Base-by-base conservation (phyloP, 306 rosid genomes). In the Mimosa bimucronata region DNA sequence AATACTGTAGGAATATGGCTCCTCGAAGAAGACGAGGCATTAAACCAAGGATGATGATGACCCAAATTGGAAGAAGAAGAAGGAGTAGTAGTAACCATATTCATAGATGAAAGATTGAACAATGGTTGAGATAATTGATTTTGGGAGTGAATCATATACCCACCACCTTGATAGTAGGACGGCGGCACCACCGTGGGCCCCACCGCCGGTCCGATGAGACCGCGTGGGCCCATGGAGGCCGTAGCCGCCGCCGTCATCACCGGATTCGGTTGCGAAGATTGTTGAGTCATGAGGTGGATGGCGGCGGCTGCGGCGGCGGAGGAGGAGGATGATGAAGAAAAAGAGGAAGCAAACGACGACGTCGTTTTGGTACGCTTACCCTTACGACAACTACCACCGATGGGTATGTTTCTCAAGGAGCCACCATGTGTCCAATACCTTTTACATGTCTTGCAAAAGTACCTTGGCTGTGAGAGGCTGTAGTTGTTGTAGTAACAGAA, bases 371-470 rank as follows among this genome's bases (percentile, higher is more conserved):
- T 74, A 2, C 85, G 83, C 75, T 91, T 91, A 19, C 83, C 91
- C 73, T 84, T 91, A 5, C 90, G 80, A 44, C 79, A 77, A 34
- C 88, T 83, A 15, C 95, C 95, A 2, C 95, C 95, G 62, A 91
- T 84, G 4, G 93, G 92, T 12, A 91, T 84, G 66, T 91, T 89
- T 31, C 95, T 75, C 80, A 91, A 81, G 58, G 95, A 77, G 14
- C 92, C 95, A 1, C 95, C 95, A 1, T 86, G 89, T 4, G 95
- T 91, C 95, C 95, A 91, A 68, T 91, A 89, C 78, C 95, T 85
- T 34, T 81, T 86, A 40, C 92, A 91, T 0, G 89, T 19, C 76
- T 88, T 91, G 85, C 95, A 91, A 50, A 80, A 91, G 85, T 78
- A 79, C 10, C 95, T 83, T 1, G 95, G 95, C 83, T 91, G 95